Evolutionary conservation across 2,329 filamentous ascomycete species (phyloP).

Genomic region (Cytospora piceicola): DNA sequence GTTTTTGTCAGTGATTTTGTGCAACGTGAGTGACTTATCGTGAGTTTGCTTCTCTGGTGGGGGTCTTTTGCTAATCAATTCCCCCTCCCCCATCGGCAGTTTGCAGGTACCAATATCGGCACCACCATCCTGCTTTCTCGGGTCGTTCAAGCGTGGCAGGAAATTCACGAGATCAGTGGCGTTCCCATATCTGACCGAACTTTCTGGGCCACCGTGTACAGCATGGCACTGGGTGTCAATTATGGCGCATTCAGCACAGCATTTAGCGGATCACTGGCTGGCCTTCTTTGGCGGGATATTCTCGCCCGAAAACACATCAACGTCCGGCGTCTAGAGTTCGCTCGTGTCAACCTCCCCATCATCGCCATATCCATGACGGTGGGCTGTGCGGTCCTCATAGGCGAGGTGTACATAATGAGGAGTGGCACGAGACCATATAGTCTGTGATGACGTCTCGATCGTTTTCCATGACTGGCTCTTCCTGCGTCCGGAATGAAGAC

Average conservation of each 20-base stretch:
- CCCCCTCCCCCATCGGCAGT: slow-evolving; percentile 50
- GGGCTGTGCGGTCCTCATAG: slow-evolving; percentile 63
- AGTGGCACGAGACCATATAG: slow-evolving; percentile 43
- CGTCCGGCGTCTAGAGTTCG: slow-evolving; percentile 67
- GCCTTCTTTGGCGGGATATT: slow-evolving; percentile 74
- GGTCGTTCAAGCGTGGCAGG: slow-evolving; percentile 69
- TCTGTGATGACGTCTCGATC: slow-evolving; percentile 7
- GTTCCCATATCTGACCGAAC: slow-evolving; percentile 63
- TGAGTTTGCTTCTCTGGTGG: neutral
- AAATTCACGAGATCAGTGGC: slow-evolving; percentile 55
- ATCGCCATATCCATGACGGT: slow-evolving; percentile 71
- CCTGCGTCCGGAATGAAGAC: neutral
- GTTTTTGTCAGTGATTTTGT: slow-evolving; percentile 70
- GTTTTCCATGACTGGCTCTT: neutral
- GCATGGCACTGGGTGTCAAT: slow-evolving; percentile 75
- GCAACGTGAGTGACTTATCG: slow-evolving; percentile 61
- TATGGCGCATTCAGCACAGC: slow-evolving; percentile 75
- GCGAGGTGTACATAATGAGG: slow-evolving; percentile 65
- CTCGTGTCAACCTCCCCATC: slow-evolving; percentile 70
- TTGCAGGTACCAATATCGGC: slow-evolving; percentile 77
- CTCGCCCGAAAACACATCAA: slow-evolving; percentile 68
- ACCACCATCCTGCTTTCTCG: slow-evolving; percentile 74
- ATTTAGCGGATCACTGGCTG: slow-evolving; percentile 73
- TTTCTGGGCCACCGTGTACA: slow-evolving; percentile 75
- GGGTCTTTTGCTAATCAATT: neutral